Evolutionary conservation across 345 rosid species (phyloP), one percentile per base, ranked within the genome.

Genomic region (Abelmoschus esculentus): DNA sequence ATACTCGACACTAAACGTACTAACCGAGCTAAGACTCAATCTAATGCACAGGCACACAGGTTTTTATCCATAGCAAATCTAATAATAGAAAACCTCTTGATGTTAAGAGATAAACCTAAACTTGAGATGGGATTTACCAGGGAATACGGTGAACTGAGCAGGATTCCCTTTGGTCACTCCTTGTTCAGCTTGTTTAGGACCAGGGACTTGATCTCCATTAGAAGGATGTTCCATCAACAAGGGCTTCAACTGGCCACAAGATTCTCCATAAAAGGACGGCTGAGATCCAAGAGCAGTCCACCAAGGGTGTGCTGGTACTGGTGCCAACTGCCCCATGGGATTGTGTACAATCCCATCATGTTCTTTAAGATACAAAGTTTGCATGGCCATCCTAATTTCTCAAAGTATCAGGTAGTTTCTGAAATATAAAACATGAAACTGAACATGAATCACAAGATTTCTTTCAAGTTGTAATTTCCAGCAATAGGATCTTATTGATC

Each of bases 321-420:
- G 68, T 28, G 70, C 72, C 34, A 86, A 38, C 56, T 84, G 90
- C 72, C 80, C 85, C 58, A 50, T 77, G 58, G 84, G 81, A 76
- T 76, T 75, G 67, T 80, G 83, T 12, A 60, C 79, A 67, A 65
- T 72, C 70, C 88, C 90, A 78, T 88, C 96, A 74, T 81, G 89
- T 64, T 86, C 91, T 74, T 87, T 87, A 69, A 85, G 69, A 74
- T 80, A 79, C 67, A 80, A 71, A 77, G 96, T 80, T 79, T 89
- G 92, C 97, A 83, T 86, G 78, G 95, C 90, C 93, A 89, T 93
- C 73, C 77, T 53, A 57, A 15, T 62, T 53, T 50, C 77, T 73
- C 67, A 55, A 65, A 29, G 26, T 46, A 26, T 77, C 57, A 75
- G 69, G 62, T 13, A 76, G 60, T 69, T 71, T 73, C 90, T 78